phyloP scores from a whole-genome alignment of 768 basidiomycete genomes.

The Trametes maxima region DNA sequence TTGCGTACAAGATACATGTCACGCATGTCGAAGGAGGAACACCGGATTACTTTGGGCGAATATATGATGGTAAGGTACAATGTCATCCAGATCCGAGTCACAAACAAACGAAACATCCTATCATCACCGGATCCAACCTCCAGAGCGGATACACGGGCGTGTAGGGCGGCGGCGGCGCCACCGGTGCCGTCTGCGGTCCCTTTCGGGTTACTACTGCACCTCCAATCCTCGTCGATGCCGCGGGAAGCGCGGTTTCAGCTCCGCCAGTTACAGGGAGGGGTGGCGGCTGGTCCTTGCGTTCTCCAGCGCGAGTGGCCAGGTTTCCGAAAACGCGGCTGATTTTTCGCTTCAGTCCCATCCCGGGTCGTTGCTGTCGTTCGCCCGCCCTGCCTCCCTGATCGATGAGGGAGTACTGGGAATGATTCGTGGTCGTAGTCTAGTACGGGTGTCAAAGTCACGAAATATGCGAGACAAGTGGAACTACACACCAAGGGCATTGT shows the following conservation, averaged over 20 bases:
- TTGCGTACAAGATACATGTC: too few relatives aligned
- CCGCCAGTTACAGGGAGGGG: neutral
- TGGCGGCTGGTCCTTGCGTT: neutral
- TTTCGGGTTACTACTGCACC: neutral
- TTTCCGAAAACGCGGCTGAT: constrained; percentile 7
- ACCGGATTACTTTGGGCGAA: too few relatives aligned
- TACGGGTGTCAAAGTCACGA: neutral
- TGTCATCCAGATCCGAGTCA: neutral
- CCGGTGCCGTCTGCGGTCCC: neutral
- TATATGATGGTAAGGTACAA: too few relatives aligned
- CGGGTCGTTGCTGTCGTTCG: neutral
- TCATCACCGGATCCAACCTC: neutral
- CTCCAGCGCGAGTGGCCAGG: neutral
- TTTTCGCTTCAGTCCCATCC: constrained; percentile 4
- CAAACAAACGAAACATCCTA: neutral
- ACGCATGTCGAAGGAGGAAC: too few relatives aligned
- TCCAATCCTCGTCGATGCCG: neutral
- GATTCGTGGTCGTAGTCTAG: neutral
- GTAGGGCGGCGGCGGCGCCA: neutral
- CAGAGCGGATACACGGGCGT: neutral
- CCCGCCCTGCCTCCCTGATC: neutral
- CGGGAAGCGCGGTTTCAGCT: too few relatives aligned
- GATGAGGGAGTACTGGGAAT: constrained; percentile 1
- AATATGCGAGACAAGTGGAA: too few relatives aligned
- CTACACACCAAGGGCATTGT: neutral